Evolutionary conservation across 2,329 filamentous ascomycete genomes (phyloP), one percentile per base, ranked within the genome.

Genomic region (Calonectria crousiana): DNA sequence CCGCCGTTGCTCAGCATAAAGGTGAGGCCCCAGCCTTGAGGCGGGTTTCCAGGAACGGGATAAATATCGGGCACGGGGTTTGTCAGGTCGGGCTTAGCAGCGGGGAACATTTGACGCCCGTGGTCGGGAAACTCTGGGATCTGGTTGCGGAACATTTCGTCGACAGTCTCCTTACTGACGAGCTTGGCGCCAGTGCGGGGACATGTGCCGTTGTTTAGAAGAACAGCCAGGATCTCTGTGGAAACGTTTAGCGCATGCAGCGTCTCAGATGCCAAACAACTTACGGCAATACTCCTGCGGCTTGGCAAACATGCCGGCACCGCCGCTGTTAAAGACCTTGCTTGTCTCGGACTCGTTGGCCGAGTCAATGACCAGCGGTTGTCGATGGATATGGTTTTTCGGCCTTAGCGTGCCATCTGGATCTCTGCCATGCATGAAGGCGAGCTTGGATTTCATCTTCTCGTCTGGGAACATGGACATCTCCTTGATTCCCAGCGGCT

Each of bases 81-180:
- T 2, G 87, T 87, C 13, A 90, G 82, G 16, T 88, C 83, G 0
- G 87, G 87, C 74, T 90, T 90, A 0, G 88, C 83, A 1, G 86
- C 85, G 0, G 87, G 81, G 1, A 90, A 84, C 2, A 79, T 78
- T 71, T 86, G 83, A 0, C 88, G 85, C 2, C 86, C 86, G 71
- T 90, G 91, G 75, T 92, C 79, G 0, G 91, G 90, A 62, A 89
- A 87, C 1, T 88, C 74, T 0, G 89, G 87, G 66, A 93, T 89
- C 76, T 92, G 92, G 80, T 94, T 94, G 73, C 85, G 85, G 81
- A 92, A 94, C 90, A 94, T 93, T 36, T 89, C 83, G 14, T 92
- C 87, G 0, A 95, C 89, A 0, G 92, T 93, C 36, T 87, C 84
- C n/a, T 87, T 85, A 26, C 86, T 84, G 11, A 95, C 85, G 36